These are phyloP conservation scores for Bryoerythrophyllum caledonicum DNA, from an alignment of 225 moss, liverwort and hornwort genomes.

Conservation along the genomic window DNA sequence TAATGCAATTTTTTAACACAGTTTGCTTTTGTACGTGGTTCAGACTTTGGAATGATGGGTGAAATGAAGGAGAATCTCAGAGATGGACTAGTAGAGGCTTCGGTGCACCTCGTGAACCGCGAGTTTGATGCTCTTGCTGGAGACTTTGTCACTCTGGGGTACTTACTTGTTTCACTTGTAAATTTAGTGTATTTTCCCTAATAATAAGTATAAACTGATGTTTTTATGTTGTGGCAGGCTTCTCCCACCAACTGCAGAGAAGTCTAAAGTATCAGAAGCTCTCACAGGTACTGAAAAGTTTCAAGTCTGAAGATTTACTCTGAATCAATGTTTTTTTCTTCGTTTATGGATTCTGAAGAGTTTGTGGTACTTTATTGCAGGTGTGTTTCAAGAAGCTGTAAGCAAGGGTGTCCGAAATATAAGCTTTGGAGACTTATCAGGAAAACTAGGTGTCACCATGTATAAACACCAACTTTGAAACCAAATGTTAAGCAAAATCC, in stretches of 20 bases:
- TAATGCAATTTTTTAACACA: too few species aligned
- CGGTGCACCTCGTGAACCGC: slow-evolving; percentile 91
- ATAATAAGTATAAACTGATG: slow-evolving; percentile 3
- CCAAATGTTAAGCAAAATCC: background rate
- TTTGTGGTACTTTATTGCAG: slow-evolving; percentile 34
- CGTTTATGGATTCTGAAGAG: background rate
- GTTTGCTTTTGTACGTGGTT: background rate
- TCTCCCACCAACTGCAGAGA: slow-evolving; percentile 63
- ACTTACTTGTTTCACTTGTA: slow-evolving; percentile 11
- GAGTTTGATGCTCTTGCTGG: slow-evolving; percentile 88
- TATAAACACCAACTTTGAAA: slow-evolving; percentile 27
- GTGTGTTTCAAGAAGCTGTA: slow-evolving; percentile 89
- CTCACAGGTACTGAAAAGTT: slow-evolving; percentile 42
- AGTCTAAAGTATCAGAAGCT: slow-evolving; percentile 55
- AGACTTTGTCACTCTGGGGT: slow-evolving; percentile 98
- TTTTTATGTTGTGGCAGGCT: slow-evolving; percentile 42
- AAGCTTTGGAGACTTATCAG: slow-evolving; percentile 95
- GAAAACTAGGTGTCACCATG: slow-evolving; percentile 90
- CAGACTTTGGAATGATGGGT: slow-evolving; percentile 99
- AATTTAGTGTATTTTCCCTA: too few species aligned
- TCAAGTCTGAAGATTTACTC: background rate
- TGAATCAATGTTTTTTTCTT: too few species aligned
- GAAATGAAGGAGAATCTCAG: slow-evolving; percentile 85
- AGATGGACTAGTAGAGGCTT: slow-evolving; percentile 88
- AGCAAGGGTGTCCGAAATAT: slow-evolving; percentile 96